Evolutionary conservation across 345 rosid genomes (phyloP), one percentile per base, ranked within the genome.

Genomic region (Rhizophora apiculata): DNA sequence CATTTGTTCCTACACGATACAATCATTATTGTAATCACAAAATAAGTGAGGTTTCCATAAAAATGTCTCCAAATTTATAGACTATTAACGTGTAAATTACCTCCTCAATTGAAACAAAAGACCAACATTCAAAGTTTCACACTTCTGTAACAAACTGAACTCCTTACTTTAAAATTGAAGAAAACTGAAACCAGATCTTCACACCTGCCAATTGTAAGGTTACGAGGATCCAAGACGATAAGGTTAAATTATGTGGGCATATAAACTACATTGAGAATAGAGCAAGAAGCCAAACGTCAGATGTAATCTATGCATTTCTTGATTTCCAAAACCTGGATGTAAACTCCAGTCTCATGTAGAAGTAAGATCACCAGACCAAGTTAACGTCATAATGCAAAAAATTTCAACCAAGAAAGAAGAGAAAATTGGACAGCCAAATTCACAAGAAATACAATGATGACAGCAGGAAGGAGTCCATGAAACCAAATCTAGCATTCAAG

Each of bases 121-220:
- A 13, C 18, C 49, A 43, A 43, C 49, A 43, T 26, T 53, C 32
- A 60, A 65, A 29, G 43, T 43, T 18, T 43, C 61, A 65, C 32
- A 29, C 57, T 31, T 56, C 34, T 9, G 66, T 15, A 30, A 65
- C 59, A 75, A 66, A 52, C 52, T 65, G 46, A 75, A 16, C 54
- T 64, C 62, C 65, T 36, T 52, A 20, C 58, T 62, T 22, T 58
- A 63, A 22, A 24, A 69, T 63, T 59, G 55, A 69, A 32, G 48
- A 46, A 32, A 20, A 49, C 64, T 6, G 43, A 69, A 68, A 37
- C 70, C 65, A 63, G 82, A 82, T 82, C 83, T 74, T 72, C 60
- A 76, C 56, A 66, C 54, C 65, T 53, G 52, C 52, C 37, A 46
- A 70, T 4, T 68, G 64, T 31, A 57, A 77, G 65, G 51, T 30